Base-by-base conservation (phyloP, 345 rosid species). In the Schrenkiella parvula region DNA sequence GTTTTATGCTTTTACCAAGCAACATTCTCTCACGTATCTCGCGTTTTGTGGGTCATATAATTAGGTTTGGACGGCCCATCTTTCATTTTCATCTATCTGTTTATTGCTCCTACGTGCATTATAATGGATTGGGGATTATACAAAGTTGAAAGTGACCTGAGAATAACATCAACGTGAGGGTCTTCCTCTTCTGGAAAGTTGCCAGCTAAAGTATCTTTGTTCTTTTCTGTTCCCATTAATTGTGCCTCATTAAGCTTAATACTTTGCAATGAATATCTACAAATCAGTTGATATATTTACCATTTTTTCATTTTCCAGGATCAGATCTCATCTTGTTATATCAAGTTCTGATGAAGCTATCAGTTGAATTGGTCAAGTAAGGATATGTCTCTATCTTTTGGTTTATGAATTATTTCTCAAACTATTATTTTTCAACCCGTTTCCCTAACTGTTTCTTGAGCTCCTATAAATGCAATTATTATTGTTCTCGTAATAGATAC, bases 11-110 rank as follows among this genome's bases (percentile, higher is more conserved):
- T 64, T 48, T 55, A 64, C 61, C 64, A 54, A 64, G 66, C 75
- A 61, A 68, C 59, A 68, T 26, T 62, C 70, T 60, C 62, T 68
- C 70, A 38, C 58, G 60, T 44, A 51, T 68, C 58, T 59, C 63
- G 48, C 58, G 55, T 76, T 76, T 64, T 70, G 80, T 76, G 72
- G 72, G 76, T 70, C 76, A 70, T 34, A 18, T 21, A 46, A 70
- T 76, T 69, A 75, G 71, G 71, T 62, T 70, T 66, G 61, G 76
- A 64, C 34, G 32, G 62, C 72, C 76, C 68, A 64, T 64, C 67
- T 64, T 76, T 76, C 80, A 18, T 76, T 76, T 64, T 76, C 76
- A 39, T 70, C 68, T 57, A 64, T 58, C 72, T 70, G 76, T 76
- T 48, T 54, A 64, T 57, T 70, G 67, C 61, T 76, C 53, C 61